Evolutionary conservation across 2,329 filamentous ascomycete species (phyloP).

Genomic region (Alternaria sp.): DNA sequence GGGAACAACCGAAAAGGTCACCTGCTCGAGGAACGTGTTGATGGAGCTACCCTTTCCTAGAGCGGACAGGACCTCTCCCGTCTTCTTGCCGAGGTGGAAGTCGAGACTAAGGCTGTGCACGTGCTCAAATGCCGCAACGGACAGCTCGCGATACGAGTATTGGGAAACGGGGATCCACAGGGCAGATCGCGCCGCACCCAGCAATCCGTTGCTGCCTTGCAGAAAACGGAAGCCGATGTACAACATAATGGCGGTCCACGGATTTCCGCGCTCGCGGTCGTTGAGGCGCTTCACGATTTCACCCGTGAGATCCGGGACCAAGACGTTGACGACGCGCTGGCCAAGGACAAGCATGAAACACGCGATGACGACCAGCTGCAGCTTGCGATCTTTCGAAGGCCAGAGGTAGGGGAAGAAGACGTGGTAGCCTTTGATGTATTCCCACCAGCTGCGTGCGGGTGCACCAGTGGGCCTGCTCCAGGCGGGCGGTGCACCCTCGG

Average conservation of each 20-base stretch:
- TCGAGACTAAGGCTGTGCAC: slow-evolving; percentile 94
- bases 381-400: slow-evolving; percentile 78
- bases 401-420: slow-evolving; percentile 97
- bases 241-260: slow-evolving; percentile 75
- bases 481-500: slow-evolving; percentile 70
- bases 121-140: slow-evolving; percentile 95
- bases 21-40: slow-evolving; percentile 94
- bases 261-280: slow-evolving; percentile 60
- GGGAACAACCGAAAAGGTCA: slow-evolving; percentile 93
- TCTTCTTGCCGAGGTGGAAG: slow-evolving; percentile 96
- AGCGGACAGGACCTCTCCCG: slow-evolving; percentile 92
- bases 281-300: slow-evolving; percentile 77
- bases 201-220: slow-evolving; percentile 85
- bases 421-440: slow-evolving; percentile 90
- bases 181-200: slow-evolving; percentile 80
- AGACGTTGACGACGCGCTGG: slow-evolving; percentile 83
- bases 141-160: slow-evolving; percentile 93
- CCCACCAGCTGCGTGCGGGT: slow-evolving; percentile 91
- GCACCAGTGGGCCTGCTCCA: slow-evolving; percentile 90
- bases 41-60: slow-evolving; percentile 96
- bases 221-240: slow-evolving; percentile 81
- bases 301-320: slow-evolving; percentile 83
- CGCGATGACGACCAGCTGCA: slow-evolving; percentile 79
- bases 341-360: slow-evolving; percentile 82
- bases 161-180: slow-evolving; percentile 97